Conservation (phyloP, 2,329 filamentous ascomycete genomes). For the Penicillium sp. region DNA sequence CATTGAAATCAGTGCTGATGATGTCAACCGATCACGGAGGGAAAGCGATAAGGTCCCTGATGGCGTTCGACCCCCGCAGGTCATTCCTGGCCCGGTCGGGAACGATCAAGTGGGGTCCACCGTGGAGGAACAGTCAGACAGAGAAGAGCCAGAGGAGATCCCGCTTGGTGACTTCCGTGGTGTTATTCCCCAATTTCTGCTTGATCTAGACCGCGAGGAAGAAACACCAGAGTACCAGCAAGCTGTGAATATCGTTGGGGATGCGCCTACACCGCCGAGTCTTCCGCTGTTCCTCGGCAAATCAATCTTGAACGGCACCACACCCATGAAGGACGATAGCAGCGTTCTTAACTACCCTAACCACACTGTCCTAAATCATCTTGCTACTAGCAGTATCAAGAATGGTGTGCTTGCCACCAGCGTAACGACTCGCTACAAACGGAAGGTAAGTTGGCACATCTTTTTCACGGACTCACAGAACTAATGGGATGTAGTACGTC, state of each 20-base stretch:
- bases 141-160: too few species aligned
- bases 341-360: slow-evolving; percentile 95
- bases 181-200: slow-evolving; percentile 72
- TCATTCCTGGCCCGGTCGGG: too few species aligned
- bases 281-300: slow-evolving; percentile 87
- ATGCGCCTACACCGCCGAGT: slow-evolving; percentile 71
- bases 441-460: slow-evolving; percentile 52
- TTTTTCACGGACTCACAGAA: slow-evolving; percentile 4
- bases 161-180: slow-evolving; percentile 55
- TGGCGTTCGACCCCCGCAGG: too few species aligned
- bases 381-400: slow-evolving; percentile 96
- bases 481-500: slow-evolving; percentile 56
- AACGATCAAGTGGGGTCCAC: slow-evolving; percentile 45
- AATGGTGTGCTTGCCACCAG: slow-evolving; percentile 90
- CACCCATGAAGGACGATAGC: slow-evolving; percentile 93
- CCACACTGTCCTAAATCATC: slow-evolving; percentile 89
- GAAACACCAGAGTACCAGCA: slow-evolving; percentile 65
- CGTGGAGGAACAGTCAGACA: too few species aligned
- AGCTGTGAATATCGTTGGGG: slow-evolving; percentile 64
- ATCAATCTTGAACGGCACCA: slow-evolving; percentile 83
- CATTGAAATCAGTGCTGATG: slow-evolving; percentile 78
- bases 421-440: slow-evolving; percentile 92
- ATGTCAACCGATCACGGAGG: too few species aligned
- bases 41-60: too few species aligned
- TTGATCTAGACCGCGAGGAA: slow-evolving; percentile 75